Evolutionary conservation across 2,329 filamentous ascomycete genomes (phyloP).

Genomic region (Colletotrichum brevisporum): DNA sequence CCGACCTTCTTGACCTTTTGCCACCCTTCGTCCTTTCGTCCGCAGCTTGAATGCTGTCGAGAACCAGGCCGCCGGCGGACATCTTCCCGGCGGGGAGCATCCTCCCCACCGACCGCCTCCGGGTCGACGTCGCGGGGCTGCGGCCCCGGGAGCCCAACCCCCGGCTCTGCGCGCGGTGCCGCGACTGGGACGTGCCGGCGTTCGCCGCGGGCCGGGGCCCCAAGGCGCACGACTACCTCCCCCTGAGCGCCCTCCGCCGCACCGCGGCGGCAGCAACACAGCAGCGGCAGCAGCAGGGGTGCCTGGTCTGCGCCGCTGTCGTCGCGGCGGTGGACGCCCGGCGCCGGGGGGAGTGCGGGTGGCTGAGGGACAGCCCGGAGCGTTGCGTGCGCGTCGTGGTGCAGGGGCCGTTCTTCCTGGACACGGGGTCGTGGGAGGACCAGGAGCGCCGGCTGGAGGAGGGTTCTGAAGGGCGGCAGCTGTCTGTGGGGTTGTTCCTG

Average conservation of each 20-base stretch:
- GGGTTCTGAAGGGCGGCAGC: background rate
- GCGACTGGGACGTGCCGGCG: slow-evolving; percentile 28
- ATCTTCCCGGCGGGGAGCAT: slow-evolving; percentile 9
- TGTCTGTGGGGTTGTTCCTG: slow-evolving; percentile 14
- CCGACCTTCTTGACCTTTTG: no score
- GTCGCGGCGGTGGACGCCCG: slow-evolving; percentile 6
- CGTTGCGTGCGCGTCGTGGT: background rate
- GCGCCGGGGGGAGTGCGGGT: background rate
- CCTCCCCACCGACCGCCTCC: background rate
- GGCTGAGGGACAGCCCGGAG: background rate
- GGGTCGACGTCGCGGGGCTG: background rate
- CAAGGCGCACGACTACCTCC: slow-evolving; percentile 19
- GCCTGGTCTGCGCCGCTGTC: slow-evolving; percentile 1
- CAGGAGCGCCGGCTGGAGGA: background rate
- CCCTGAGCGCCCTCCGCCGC: background rate
- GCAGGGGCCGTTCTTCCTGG: slow-evolving; percentile 28
- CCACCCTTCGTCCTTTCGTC: background rate
- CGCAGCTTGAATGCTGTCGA: slow-evolving; percentile 17
- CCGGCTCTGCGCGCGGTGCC: slow-evolving; percentile 26
- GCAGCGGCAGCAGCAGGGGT: background rate
- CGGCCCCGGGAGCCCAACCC: slow-evolving; percentile 2
- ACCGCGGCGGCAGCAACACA: no score
- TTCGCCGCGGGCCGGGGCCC: slow-evolving; percentile 19
- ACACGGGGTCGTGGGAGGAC: background rate
- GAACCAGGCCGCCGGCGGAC: slow-evolving; percentile 16